Evolutionary conservation across 2,329 filamentous ascomycete species (phyloP).

Genomic region (Huntiella moniliformis): DNA sequence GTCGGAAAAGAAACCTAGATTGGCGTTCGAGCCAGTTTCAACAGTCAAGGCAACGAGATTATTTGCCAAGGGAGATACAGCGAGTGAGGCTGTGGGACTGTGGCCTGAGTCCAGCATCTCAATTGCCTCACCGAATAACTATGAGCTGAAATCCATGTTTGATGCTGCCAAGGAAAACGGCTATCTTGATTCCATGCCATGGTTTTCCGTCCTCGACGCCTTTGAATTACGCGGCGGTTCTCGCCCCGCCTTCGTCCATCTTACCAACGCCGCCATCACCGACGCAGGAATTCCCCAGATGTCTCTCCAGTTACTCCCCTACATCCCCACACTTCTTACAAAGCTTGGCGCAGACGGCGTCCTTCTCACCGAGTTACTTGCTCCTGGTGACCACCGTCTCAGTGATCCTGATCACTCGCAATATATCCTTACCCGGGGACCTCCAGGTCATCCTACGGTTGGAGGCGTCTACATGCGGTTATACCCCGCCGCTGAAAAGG

Average conservation of each 20-base stretch:
- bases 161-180: conserved; percentile 43
- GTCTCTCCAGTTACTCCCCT: conserved; percentile 68
- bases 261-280: conserved; percentile 50
- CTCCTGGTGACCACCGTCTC: conserved; percentile 48
- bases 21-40: conserved; percentile 82
- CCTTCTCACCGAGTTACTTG: conserved; percentile 53
- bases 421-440: conserved; percentile 51
- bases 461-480: conserved; percentile 69
- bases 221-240: conserved; percentile 59
- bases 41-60: conserved; percentile 55
- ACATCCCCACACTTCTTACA: conserved; percentile 66
- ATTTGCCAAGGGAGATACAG: conserved; percentile 27
- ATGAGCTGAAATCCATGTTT: conserved; percentile 70
- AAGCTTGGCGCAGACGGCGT: conserved; percentile 66
- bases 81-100: conserved; percentile 22
- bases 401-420: conserved; percentile 39
- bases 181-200: conserved; percentile 49
- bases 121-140: conserved; percentile 63
- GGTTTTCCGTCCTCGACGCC: conserved; percentile 66
- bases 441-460: conserved; percentile 30
- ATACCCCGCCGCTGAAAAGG: conserved; percentile 46
- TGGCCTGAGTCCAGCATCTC: conserved; percentile 49
- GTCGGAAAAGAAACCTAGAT: conserved; percentile 28
- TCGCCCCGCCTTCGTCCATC: conserved; percentile 47
- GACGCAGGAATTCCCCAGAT: conserved; percentile 71